These are phyloP conservation scores for Trametes cingulata DNA, from an alignment of 768 basidiomycete genomes.

Conservation along the genomic window DNA sequence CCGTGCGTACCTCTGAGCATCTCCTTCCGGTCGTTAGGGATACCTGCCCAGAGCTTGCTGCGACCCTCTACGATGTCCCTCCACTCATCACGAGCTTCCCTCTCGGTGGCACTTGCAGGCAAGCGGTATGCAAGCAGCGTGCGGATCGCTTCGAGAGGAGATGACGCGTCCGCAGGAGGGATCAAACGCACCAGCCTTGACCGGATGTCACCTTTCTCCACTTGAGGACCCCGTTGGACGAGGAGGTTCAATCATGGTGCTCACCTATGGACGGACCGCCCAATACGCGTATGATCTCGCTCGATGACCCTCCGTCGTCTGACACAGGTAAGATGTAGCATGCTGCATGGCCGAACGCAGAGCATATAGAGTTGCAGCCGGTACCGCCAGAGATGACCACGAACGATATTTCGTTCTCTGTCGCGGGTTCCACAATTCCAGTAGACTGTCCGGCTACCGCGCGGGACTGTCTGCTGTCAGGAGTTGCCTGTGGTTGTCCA, in stretches of 20 bases:
- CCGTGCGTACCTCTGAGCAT: conserved; percentile 71
- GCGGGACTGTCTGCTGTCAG: neutral
- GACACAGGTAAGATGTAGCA: conserved; percentile 91
- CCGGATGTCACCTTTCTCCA: conserved; percentile 72
- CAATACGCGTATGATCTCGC: conserved; percentile 90
- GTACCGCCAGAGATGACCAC: conserved; percentile 92
- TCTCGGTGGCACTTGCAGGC: conserved; percentile 64
- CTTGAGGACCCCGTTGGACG: neutral
- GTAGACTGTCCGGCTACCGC: neutral
- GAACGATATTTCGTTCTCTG: conserved; percentile 44
- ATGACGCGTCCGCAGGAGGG: conserved; percentile 56
- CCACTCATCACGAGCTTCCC: conserved; percentile 88
- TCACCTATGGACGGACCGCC: conserved; percentile 84
- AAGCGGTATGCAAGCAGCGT: conserved; percentile 79
- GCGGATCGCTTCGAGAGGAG: conserved; percentile 73
- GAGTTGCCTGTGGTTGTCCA: conserved; percentile 5
- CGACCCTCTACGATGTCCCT: conserved; percentile 87
- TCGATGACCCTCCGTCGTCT: conserved; percentile 94
- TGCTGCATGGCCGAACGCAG: conserved; percentile 69
- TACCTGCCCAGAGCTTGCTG: conserved; percentile 78
- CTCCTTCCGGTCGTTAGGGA: conserved; percentile 89
- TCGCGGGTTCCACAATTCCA: neutral
- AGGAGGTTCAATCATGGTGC: neutral
- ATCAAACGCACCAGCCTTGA: conserved; percentile 89
- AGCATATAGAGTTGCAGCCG: conserved; percentile 88